phyloP scores from a whole-genome alignment of 2,329 filamentous ascomycete genomes.

The Ilyonectria robusta region DNA sequence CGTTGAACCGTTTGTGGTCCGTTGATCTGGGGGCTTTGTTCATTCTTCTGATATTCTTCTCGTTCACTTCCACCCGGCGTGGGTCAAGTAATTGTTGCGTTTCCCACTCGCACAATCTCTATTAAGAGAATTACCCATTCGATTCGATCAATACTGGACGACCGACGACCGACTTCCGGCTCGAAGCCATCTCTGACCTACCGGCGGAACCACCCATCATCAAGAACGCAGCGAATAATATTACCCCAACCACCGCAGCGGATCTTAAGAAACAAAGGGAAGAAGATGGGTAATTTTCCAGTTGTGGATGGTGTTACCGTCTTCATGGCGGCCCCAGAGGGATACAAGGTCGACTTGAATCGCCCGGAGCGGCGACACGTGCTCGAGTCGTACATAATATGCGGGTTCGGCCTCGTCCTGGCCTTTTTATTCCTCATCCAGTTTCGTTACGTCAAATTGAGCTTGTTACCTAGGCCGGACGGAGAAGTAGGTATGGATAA shows the following conservation, averaged over 20 bases:
- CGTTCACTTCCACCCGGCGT: conserved; percentile 8
- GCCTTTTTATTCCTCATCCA: conserved; percentile 43
- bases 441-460: conserved; percentile 45
- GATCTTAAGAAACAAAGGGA: not conserved
- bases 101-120: not conserved
- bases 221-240: not conserved
- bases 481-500: conserved; percentile 37
- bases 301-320: conserved; percentile 38
- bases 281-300: conserved; percentile 34
- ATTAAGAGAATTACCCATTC: not conserved
- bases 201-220: not conserved
- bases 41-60: not conserved
- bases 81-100: not conserved
- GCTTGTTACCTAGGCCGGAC: conserved; percentile 37
- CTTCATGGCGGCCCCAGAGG: conserved; percentile 45
- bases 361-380: conserved; percentile 47
- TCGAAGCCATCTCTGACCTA: not conserved
- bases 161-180: not conserved
- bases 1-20: not conserved
- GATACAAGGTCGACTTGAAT: conserved; percentile 53
- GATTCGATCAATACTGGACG: not conserved
- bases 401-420: conserved; percentile 38
- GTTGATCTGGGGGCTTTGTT: not conserved
- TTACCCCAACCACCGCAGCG: not conserved
- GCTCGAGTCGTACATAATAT: conserved; percentile 37